Conservation (phyloP, 2,329 filamentous ascomycete species). For the Ilyonectria destructans region DNA sequence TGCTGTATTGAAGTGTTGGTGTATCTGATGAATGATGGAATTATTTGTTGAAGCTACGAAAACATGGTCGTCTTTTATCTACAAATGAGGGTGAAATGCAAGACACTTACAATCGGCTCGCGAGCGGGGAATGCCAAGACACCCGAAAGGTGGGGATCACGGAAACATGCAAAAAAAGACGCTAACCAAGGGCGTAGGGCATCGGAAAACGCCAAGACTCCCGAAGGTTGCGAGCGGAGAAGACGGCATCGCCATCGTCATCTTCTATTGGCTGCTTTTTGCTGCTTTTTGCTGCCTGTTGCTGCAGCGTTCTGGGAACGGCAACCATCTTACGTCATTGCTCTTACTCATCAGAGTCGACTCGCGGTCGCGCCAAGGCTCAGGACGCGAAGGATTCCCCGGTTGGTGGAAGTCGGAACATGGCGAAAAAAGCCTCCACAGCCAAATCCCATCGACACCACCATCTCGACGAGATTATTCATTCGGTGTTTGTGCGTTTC, state of each 20-base stretch:
- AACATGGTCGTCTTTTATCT: background rate
- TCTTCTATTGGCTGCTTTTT: background rate
- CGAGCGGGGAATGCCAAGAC: background rate
- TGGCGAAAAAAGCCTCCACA: no score
- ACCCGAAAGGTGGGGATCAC: background rate
- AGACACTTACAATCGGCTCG: background rate
- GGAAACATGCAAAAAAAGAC: background rate
- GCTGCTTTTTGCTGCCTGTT: background rate
- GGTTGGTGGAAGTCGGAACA: background rate
- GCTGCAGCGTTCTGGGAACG: background rate
- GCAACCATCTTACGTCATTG: background rate
- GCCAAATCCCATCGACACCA: no score
- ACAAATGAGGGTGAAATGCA: background rate
- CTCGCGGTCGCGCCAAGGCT: background rate
- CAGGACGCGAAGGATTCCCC: background rate
- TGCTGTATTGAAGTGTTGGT: background rate
- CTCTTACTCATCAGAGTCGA: no score
- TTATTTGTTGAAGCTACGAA: background rate
- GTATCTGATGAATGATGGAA: background rate
- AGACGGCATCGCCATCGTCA: background rate
- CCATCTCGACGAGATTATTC: no score
- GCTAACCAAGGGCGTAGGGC: background rate
- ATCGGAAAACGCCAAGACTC: slow-evolving; percentile 47
- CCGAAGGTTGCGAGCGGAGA: background rate
- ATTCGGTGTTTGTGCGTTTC: no score